These are phyloP conservation scores for Jacaranda copaia DNA, from an alignment of 257 asterid species.

Conservation along the genomic window DNA sequence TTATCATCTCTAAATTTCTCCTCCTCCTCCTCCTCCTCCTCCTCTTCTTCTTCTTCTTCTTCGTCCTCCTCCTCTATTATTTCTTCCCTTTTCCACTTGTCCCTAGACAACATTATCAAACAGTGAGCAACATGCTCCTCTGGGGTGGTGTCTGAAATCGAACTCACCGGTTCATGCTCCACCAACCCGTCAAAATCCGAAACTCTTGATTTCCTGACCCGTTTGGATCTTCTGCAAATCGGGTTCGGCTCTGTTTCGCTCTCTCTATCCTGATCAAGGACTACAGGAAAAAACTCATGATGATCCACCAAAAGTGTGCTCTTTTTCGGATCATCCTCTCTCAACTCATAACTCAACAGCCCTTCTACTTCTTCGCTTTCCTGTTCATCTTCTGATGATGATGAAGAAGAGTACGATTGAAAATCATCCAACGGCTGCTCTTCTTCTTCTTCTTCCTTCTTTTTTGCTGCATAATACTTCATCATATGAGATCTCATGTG, in stretches of 20 bases:
- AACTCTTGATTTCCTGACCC: slow-evolving; percentile 48
- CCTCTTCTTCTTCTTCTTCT: slow-evolving; percentile 21
- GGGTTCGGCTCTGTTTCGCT: slow-evolving; percentile 73
- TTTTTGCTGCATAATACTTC: slow-evolving; percentile 36
- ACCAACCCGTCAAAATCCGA: slow-evolving; percentile 37
- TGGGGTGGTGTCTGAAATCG: slow-evolving; percentile 68
- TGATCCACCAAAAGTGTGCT: slow-evolving; percentile 41
- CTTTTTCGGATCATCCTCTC: slow-evolving; percentile 32
- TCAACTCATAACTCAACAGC: slow-evolving; percentile 31
- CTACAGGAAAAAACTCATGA: slow-evolving; percentile 48
- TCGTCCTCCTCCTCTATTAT: neutral
- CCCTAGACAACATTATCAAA: slow-evolving; percentile 82
- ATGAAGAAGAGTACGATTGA: slow-evolving; percentile 40
- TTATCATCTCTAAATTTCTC: slow-evolving; percentile 18
- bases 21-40: slow-evolving; percentile 29
- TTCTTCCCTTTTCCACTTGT: slow-evolving; percentile 52
- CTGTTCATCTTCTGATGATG: slow-evolving; percentile 15
- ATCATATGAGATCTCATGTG: slow-evolving; percentile 94
- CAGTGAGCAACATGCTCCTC: slow-evolving; percentile 87
- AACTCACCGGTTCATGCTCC: slow-evolving; percentile 62
- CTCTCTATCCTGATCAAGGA: slow-evolving; percentile 53
- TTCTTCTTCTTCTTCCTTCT: slow-evolving; percentile 35
- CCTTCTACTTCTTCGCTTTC: slow-evolving; percentile 34
- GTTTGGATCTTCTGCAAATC: slow-evolving; percentile 54
- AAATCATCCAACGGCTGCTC: neutral